Conservation (phyloP, 176 grass and related monocot species). For the Rhynchospora pubera region DNA sequence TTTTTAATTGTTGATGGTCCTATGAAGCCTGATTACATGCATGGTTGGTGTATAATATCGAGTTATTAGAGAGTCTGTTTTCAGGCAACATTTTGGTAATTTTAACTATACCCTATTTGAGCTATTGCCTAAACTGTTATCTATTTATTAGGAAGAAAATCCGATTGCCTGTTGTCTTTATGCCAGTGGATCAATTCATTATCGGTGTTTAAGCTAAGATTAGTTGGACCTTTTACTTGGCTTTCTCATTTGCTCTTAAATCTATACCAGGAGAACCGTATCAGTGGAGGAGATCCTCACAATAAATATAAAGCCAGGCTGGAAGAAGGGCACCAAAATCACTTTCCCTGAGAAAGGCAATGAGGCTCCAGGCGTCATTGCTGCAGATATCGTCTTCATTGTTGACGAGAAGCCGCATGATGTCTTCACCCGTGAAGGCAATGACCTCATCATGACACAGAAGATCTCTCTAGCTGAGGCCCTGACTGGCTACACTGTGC, state of each 20-base stretch:
- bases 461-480: constrained; percentile 61
- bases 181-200: neutral
- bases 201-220: neutral
- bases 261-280: constrained; percentile 36
- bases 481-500: constrained; percentile 40
- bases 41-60: neutral
- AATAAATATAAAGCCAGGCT: constrained; percentile 75
- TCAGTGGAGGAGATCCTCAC: constrained; percentile 65
- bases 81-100: neutral
- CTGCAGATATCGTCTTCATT: constrained; percentile 62
- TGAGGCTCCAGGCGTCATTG: constrained; percentile 43
- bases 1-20: neutral
- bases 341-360: constrained; percentile 77
- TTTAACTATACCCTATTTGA: neutral
- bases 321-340: constrained; percentile 88
- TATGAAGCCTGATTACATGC: neutral
- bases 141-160: neutral
- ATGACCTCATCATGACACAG: constrained; percentile 62
- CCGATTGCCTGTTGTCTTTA: neutral
- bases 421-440: constrained; percentile 64
- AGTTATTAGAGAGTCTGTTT: neutral
- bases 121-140: neutral
- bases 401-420: constrained; percentile 66
- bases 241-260: neutral
- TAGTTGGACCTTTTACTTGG: neutral